Evolutionary conservation across 31 red algal genomes (phyloP).

Genomic region (Asparagopsis taxiformis): DNA sequence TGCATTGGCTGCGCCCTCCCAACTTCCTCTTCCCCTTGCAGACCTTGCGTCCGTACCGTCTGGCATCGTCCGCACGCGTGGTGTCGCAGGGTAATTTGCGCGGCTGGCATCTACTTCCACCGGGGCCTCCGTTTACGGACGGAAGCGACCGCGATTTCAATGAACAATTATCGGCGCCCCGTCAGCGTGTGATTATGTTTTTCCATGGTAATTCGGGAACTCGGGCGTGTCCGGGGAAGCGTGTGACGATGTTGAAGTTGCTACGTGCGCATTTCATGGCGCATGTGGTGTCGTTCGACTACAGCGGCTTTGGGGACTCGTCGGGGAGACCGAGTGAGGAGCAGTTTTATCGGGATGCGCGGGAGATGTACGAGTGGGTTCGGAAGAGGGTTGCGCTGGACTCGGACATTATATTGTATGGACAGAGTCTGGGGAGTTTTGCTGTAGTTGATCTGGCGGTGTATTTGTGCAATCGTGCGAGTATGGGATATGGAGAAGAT

Average conservation of each 20-base stretch:
- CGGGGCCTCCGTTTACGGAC: constrained; percentile 30
- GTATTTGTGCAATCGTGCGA: not conserved
- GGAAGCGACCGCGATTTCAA: constrained; percentile 31
- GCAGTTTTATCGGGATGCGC: constrained; percentile 19
- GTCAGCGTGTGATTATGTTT: constrained; percentile 40
- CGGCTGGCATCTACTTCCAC: constrained; percentile 58
- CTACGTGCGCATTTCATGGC: constrained; percentile 33
- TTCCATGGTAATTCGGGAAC: constrained; percentile 54
- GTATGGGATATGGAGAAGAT: too few species aligned
- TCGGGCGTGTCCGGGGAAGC: constrained; percentile 43
- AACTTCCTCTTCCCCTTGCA: constrained; percentile 30
- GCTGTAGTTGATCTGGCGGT: constrained; percentile 47
- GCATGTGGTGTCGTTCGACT: constrained; percentile 59
- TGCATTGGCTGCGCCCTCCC: constrained; percentile 43
- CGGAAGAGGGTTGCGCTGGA: constrained; percentile 3
- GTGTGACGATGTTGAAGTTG: constrained; percentile 26
- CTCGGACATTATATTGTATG: constrained; percentile 42
- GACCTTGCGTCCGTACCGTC: constrained; percentile 33
- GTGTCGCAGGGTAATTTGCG: constrained; percentile 16
- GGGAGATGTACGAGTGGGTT: constrained; percentile 22
- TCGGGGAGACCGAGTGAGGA: constrained; percentile 17
- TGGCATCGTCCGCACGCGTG: constrained; percentile 23
- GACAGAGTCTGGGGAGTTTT: constrained; percentile 52
- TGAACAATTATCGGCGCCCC: constrained; percentile 16
- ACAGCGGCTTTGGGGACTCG: constrained; percentile 52